Base-by-base conservation (phyloP, 805 yeast species). In the Schwanniomyces yamadae region DNA sequence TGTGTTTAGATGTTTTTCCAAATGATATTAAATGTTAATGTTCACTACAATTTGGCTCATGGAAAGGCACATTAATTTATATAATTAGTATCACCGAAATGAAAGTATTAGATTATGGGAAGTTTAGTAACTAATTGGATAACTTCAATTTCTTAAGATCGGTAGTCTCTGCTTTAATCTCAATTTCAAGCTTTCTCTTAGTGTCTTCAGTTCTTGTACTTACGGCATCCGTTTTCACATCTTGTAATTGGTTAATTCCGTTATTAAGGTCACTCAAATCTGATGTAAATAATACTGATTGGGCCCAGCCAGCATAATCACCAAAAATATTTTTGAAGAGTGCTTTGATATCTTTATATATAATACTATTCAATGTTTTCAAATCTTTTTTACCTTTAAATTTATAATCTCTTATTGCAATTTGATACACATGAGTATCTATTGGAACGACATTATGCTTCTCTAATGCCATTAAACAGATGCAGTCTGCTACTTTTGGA, bases 401-500 rank as follows among this genome's bases (percentile, higher is more conserved):
- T 45, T 76, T 77, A 59, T 88, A 91, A 54, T 86, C 95, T 36
- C 95, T 66, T 39, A 77, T 75, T 0, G 96, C 96, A 33, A 93
- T 84, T 52, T 90, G 87, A 67, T 82, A 84, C 15, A 93, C 95
- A 54, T 93, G 99, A 0, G 97, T 95, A 57, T 93, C 99, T 1
- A 93, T 86, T 0, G 99, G 99, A 3, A 93, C 96, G 8, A 87
- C 77, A 37, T 82, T 87, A 50, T 84, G 87, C 55, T 85, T 82
- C 49, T 84, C 91, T 41, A 91, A 67, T 2, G 93, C 81, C 97
- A 93, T 91, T 29, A 93, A 66, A 45, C 95, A 82, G 11, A 93
- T 93, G 57, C 99, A 93, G 50, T 93, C 99, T 0, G 99, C 97
- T 1, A 93, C 98, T 61, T 93, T 93, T 0, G 98, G 98, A 0